Conservation (phyloP, 768 basidiomycete genomes). For the Tricholoma flavovirens region DNA sequence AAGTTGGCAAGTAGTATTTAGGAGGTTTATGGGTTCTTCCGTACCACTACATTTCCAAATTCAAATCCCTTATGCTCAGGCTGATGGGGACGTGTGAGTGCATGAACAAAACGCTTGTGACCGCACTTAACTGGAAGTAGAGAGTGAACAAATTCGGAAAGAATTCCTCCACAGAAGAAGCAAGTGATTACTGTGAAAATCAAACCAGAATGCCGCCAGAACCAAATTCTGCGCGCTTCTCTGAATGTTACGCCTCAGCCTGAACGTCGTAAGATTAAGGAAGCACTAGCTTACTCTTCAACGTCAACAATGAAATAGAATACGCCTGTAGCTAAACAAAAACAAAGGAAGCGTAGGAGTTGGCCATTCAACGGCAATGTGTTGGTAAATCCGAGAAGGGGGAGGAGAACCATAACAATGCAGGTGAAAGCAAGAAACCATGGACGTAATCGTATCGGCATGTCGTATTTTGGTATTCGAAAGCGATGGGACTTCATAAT, state of each 20-base stretch:
- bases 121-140: conserved; percentile 56
- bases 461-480: conserved; percentile 57
- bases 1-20: conserved; percentile 4
- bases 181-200: conserved; percentile 67
- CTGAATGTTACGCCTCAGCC: conserved; percentile 31
- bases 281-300: conserved; percentile 59
- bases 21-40: conserved; percentile 9
- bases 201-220: conserved; percentile 71
- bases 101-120: neutral
- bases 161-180: conserved; percentile 72
- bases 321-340: conserved; percentile 66
- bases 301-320: conserved; percentile 88
- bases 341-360: conserved; percentile 73
- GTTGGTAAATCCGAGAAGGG: conserved; percentile 74
- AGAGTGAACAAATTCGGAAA: conserved; percentile 80
- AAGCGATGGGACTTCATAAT: conserved; percentile 70
- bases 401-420: conserved; percentile 62
- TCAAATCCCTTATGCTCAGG: conserved; percentile 74
- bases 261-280: neutral
- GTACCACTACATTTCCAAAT: conserved; percentile 64
- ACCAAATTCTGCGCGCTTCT: conserved; percentile 77
- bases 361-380: conserved; percentile 76
- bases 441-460: conserved; percentile 73
- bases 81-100: conserved; percentile 1
- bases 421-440: conserved; percentile 78